Evolutionary conservation across 495 filamentous ascomycete genomes (phyloP).

Genomic region (Trichocladium uniseriatum): DNA sequence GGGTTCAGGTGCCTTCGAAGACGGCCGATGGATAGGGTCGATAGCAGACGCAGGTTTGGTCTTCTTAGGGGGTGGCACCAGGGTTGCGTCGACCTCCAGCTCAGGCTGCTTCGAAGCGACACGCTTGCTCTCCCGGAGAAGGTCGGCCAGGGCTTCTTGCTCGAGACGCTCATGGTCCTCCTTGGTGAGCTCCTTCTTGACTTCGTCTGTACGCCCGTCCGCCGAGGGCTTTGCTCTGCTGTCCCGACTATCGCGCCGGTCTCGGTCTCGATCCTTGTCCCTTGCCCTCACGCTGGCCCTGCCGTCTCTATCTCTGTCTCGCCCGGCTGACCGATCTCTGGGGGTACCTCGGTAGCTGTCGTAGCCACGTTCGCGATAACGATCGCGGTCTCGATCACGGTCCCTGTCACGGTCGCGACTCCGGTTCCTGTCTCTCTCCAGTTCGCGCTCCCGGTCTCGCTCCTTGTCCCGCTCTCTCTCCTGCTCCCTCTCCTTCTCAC

Average conservation of each 20-base stretch:
- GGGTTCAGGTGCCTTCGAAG: constrained; percentile 31
- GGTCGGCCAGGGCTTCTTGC: constrained; percentile 44
- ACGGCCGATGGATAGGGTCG: constrained; percentile 40
- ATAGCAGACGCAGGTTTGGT: constrained; percentile 46
- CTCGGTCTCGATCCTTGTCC: constrained; percentile 26
- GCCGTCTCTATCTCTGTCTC: constrained; percentile 27
- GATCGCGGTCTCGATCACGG: constrained; percentile 20
- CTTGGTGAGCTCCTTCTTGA: constrained; percentile 42
- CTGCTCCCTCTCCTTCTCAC: constrained; percentile 48
- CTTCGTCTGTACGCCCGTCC: constrained; percentile 26
- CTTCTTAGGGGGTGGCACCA: constrained; percentile 45
- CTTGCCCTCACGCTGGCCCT: too few species aligned
- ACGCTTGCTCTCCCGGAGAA: constrained; percentile 45
- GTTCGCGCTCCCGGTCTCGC: constrained; percentile 22
- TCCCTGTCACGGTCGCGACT: constrained; percentile 27
- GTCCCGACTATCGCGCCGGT: constrained; percentile 22
- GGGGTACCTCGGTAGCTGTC: constrained; percentile 20
- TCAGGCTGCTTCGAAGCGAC: constrained; percentile 37
- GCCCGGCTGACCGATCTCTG: constrained; percentile 21
- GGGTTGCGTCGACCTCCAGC: constrained; percentile 43
- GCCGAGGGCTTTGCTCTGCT: constrained; percentile 8
- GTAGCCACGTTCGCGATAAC: constrained; percentile 20
- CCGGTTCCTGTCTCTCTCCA: constrained; percentile 29
- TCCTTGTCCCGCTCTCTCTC: constrained; percentile 40
- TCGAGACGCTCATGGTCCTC: constrained; percentile 47